Base-by-base conservation (phyloP, 768 basidiomycete genomes). In the Lactarius hatsudake region DNA sequence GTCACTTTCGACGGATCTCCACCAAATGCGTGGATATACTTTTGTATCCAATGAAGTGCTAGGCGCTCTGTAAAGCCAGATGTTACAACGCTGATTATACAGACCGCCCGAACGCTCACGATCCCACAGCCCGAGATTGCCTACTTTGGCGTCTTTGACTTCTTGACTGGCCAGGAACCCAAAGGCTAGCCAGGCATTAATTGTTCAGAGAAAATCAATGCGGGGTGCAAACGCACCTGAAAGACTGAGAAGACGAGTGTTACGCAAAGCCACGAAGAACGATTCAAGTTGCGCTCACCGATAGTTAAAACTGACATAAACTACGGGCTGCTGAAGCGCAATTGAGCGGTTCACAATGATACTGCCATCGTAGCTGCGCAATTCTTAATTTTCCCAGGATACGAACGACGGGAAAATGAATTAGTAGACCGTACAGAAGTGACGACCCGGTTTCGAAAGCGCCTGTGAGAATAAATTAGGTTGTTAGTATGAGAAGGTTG, bases 101-200 rank as follows among this genome's bases (percentile, higher is more conserved):
- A 13, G 55, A 34, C 28, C 12, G 18, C 10, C 15, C 7, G 59
- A 28, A 26, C 2, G 76, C 83, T 73, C 71, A 84, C 84, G 84
- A 75, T 90, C 87, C 65, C 82, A 82, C 17, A 90, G 75, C 20
- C 88, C 89, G 26, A 88, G 78, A 72, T 89, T 90, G 1, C 83
- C 84, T 4, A 84, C 77, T 0, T 81, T 81, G 3, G 83, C 85
- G 12, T 76, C 79, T 56, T 80, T 81, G 3, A 85, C 81, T 76
- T 86, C 84, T 68, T 81, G 75, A 45, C 83, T 75, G 2, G 80
- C 79, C 40, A 85, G 68, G 73, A 87, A 86, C 5, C 85, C 84
- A 62, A 84, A 81, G 1, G 80, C 83, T 68, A 58, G n/a, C 28
- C 23, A 51, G 20, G 15, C n/a, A 9, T 48, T n/a, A n/a, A n/a